Base-by-base conservation (phyloP, 1,139 yeast species). In the Blastobotrys indianensis region DNA sequence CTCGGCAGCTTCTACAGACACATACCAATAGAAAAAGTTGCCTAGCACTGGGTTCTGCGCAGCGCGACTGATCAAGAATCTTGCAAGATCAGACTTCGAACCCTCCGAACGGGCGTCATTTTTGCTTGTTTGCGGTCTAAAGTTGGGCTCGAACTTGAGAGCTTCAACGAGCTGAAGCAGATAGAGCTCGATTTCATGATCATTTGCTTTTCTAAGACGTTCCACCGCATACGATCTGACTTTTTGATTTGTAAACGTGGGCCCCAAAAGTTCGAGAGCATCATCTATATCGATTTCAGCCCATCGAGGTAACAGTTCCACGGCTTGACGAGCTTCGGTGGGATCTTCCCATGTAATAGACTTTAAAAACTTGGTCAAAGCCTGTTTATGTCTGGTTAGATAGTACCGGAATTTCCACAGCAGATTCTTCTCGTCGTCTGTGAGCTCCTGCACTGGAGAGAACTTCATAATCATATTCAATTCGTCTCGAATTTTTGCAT, bases 351-450 rank as follows among this genome's bases (percentile, higher is more conserved):
- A 85, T 55, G 88, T 83, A 17, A 90, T 84, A 28, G 95, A 82
- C 60, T 88, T 87, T 50, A 92, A 73, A 53, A 92, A 82, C 63
- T 92, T 92, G 20, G 95, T 86, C 47, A 87, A 69, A 17, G 88
- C 88, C 47, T 79, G 80, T 55, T 77, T 79, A 58, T 83, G 85
- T 51, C 84, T 80, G 39, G 92, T 77, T 47, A 90, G 74, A 63
- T 82, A 90, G 67, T 86, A 92, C 45, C 98, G 70, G 64, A 85
- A 92, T 64, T 85, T 85, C 97, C 97, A 92, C 13, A 94, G 75
- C 57, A 88, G 67, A 54, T 88, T 88, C 68, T 85, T 88, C 55
- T 92, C 97, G 59, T 84, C 80, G 45, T 85, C 90, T 5, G 82
- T 75, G 41, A 92, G 70, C 56, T 82, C 87, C 42, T 85, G 82